phyloP scores from a whole-genome alignment of 2,329 filamentous ascomycete genomes.

The Stachybotrys chartarum region DNA sequence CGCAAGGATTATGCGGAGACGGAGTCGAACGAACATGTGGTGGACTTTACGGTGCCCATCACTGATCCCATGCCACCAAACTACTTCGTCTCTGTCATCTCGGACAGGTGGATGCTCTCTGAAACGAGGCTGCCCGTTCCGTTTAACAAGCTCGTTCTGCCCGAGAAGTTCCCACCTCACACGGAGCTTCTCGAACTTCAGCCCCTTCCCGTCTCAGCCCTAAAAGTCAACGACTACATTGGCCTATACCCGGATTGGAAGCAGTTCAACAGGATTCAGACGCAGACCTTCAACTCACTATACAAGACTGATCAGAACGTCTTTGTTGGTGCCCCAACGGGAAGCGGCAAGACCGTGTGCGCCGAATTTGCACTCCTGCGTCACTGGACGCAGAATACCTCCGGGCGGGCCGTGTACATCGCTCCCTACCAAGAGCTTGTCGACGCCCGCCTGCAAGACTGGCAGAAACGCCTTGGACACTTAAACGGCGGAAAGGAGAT shows the following conservation, averaged over 20 bases:
- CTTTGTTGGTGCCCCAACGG: conserved; percentile 84
- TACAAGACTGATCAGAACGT: conserved; percentile 91
- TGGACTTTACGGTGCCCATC: conserved; percentile 95
- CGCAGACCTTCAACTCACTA: conserved; percentile 90
- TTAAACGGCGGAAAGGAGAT: conserved; percentile 81
- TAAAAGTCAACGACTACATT: conserved; percentile 80
- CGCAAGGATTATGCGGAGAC: conserved; percentile 80
- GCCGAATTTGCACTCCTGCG: conserved; percentile 88
- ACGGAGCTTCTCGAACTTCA: conserved; percentile 90
- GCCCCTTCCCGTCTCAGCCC: conserved; percentile 76
- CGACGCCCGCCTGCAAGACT: conserved; percentile 73
- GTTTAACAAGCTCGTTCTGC: conserved; percentile 89
- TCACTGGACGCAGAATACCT: conserved; percentile 59
- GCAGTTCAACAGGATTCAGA: conserved; percentile 95
- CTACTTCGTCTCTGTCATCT: conserved; percentile 93
- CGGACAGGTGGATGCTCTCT: conserved; percentile 97
- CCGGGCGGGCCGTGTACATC: conserved; percentile 81
- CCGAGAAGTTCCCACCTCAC: conserved; percentile 91
- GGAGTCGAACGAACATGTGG: conserved; percentile 86
- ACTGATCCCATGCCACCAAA: conserved; percentile 97
- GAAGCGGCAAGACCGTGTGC: conserved; percentile 94
- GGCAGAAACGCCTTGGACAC: conserved; percentile 68
- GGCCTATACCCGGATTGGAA: conserved; percentile 76
- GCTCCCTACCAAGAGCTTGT: conserved; percentile 92
- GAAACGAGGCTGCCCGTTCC: conserved; percentile 90